Evolutionary conservation across 495 filamentous ascomycete genomes (phyloP).

Genomic region (Apodospora peruviana): DNA sequence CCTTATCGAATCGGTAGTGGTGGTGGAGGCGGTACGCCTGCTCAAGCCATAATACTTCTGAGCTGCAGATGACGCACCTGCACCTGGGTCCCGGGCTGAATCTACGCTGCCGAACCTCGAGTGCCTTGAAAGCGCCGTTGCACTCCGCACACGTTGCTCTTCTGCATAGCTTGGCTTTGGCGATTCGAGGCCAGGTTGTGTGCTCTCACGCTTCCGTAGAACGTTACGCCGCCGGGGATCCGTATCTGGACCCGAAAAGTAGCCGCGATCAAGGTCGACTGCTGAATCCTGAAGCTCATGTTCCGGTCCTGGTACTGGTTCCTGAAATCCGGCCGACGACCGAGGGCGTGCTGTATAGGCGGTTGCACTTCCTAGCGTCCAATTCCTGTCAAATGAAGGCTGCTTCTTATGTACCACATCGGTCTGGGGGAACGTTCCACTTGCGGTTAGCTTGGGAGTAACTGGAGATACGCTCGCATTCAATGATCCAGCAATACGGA

Average conservation of each 20-base stretch:
- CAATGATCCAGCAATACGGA: slow-evolving; percentile 35
- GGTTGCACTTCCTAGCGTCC: slow-evolving; percentile 65
- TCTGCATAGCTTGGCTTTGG: slow-evolving; percentile 66
- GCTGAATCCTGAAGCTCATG: slow-evolving; percentile 32
- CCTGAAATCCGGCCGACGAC: slow-evolving; percentile 44
- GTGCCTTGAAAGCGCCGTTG: slow-evolving; percentile 59
- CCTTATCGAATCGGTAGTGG: slow-evolving; percentile 41
- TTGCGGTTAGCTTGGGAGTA: slow-evolving; percentile 29
- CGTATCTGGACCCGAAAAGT: slow-evolving; percentile 85
- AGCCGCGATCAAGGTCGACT: slow-evolving; percentile 77
- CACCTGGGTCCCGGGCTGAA: slow-evolving; percentile 38
- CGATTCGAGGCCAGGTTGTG: slow-evolving; percentile 46
- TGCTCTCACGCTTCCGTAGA: slow-evolving; percentile 70
- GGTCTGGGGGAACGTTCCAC: slow-evolving; percentile 27
- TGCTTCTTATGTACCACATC: slow-evolving; percentile 63
- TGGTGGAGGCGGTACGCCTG: slow-evolving; percentile 45
- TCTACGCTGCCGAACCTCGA: slow-evolving; percentile 74
- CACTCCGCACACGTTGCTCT: slow-evolving; percentile 57
- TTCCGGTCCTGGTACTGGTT: slow-evolving; percentile 24
- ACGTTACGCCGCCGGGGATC: slow-evolving; percentile 72
- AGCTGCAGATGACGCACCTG: slow-evolving; percentile 36
- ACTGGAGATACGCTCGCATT: slow-evolving; percentile 11
- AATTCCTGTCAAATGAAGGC: slow-evolving; percentile 82
- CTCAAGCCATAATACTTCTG: slow-evolving; percentile 59
- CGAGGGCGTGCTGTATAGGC: slow-evolving; percentile 22